Percentiles rank a stretch among this genome's conserved stretches.
Conservation (phyloP, 305 asterid genomes). For the Nicotiana rustica region DNA sequence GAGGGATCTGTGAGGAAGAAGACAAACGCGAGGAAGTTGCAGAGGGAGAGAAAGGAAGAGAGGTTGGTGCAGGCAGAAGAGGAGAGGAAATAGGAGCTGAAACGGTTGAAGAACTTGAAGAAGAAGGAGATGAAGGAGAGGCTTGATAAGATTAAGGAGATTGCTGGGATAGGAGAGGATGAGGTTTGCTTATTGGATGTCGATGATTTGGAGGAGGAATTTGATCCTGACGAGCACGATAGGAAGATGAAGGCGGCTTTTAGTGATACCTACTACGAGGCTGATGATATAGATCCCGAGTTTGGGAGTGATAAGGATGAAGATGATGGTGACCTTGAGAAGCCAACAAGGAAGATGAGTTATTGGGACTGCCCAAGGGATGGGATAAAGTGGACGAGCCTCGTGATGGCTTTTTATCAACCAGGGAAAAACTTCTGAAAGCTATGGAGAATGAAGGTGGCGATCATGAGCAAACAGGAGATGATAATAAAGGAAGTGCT, state of each 20-base stretch:
- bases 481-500: slow-evolving; percentile 35
- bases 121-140: slow-evolving; percentile 85
- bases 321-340: slow-evolving; percentile 54
- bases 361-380: slow-evolving; percentile 78
- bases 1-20: slow-evolving; percentile 95
- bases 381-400: slow-evolving; percentile 63
- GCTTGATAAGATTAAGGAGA: slow-evolving; percentile 79
- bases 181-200: slow-evolving; percentile 55
- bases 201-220: slow-evolving; percentile 83
- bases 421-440: slow-evolving; percentile 59
- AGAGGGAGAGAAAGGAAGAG: slow-evolving; percentile 92
- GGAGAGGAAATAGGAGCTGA: slow-evolving; percentile 79
- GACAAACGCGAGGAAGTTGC: slow-evolving; percentile 68
- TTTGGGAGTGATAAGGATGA: slow-evolving; percentile 69
- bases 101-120: slow-evolving; percentile 86
- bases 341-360: slow-evolving; percentile 83
- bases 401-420: slow-evolving; percentile 56
- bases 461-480: slow-evolving; percentile 41
- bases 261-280: slow-evolving; percentile 67
- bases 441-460: slow-evolving; percentile 40
- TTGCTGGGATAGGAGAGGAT: slow-evolving; percentile 73
- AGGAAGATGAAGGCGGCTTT: slow-evolving; percentile 77
- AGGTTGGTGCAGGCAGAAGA: slow-evolving; percentile 68
- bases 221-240: slow-evolving; percentile 79
- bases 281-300: slow-evolving; percentile 66